phyloP scores from a whole-genome alignment of 495 filamentous ascomycete species.

The Penicillium angulare region DNA sequence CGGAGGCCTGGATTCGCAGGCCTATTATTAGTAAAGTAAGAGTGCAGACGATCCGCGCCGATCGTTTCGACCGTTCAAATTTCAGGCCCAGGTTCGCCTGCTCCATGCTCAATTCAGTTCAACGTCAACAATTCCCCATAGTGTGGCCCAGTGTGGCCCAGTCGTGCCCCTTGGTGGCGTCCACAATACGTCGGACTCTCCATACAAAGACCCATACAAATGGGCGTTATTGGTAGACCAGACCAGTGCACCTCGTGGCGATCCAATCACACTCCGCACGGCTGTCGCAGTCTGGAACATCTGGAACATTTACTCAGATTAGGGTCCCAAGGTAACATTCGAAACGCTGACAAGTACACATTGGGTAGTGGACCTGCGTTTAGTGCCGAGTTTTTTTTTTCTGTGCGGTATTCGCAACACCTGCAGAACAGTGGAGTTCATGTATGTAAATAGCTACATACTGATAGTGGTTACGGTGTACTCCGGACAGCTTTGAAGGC shows the following conservation, averaged over 20 bases:
- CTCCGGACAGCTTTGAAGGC: no score
- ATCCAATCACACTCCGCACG: conserved; percentile 2
- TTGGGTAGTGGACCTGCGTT: no score
- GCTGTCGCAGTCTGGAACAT: conserved; percentile 1
- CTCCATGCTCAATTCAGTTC: no score
- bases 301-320: background rate
- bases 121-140: conserved; percentile 1
- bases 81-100: no score
- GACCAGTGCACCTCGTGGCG: conserved; percentile 2
- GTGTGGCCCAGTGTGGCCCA: no score
- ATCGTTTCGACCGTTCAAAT: background rate
- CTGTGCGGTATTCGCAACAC: no score
- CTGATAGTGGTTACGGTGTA: no score
- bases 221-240: background rate
- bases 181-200: conserved; percentile 1
- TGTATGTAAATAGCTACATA: no score
- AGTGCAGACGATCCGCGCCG: background rate
- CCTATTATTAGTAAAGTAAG: background rate
- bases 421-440: no score
- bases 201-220: conserved; percentile 3
- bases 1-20: background rate
- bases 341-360: no score
- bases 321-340: background rate
- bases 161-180: conserved; percentile 1
- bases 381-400: no score